Evolutionary conservation across 2,329 filamentous ascomycete species (phyloP), one percentile per base, ranked within the genome.

Genomic region (Aspergillus oerlinghausenensis): DNA sequence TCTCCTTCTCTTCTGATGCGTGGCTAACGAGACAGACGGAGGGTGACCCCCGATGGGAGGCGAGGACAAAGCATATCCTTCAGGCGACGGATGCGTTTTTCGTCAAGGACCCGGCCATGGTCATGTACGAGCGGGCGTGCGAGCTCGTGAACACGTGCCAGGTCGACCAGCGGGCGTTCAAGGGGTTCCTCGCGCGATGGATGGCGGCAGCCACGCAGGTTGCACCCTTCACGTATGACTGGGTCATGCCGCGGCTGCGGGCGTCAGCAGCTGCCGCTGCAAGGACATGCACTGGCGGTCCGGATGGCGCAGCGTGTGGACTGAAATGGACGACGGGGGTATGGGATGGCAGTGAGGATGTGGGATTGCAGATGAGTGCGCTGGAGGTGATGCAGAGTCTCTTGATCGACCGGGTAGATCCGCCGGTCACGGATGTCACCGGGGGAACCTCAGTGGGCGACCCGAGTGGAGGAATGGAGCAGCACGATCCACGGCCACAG

Each of bases 131-230:
- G 67, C 75, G 77, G 40, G 79, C 82, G 10, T 88, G 86, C 66
- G 85, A 88, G 66, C 71, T 66, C 49, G 65, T 77, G 57, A 68
- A 75, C 60, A 78, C 71, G 14, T 88, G 85, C 73, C 82, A 86
- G 69, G 76, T 80, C n/a, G 85, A 88, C 60, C 84, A 87, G 70
- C 80, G 78, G 49, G 82, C 81, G 1, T 88, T 88, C 78, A 88
- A 88, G 71, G 84, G 84, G 10, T 88, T 86, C 65, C 76, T 88
- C 5, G 75, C 81, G 0, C 82, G 85, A 42, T 88, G 84, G 79
- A 77, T 80, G 73, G 83, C 82, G 14, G 76, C 79, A 3, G 79
- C 83, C 4, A 79, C 79, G 0, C 81, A 86, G 62, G 74, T 86
- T 56, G 84, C 82, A 0, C 84, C 84, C 0, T 85, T 80, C 63